Base-by-base conservation (phyloP, 441 rosid species). In the Francoa sonchifolia region DNA sequence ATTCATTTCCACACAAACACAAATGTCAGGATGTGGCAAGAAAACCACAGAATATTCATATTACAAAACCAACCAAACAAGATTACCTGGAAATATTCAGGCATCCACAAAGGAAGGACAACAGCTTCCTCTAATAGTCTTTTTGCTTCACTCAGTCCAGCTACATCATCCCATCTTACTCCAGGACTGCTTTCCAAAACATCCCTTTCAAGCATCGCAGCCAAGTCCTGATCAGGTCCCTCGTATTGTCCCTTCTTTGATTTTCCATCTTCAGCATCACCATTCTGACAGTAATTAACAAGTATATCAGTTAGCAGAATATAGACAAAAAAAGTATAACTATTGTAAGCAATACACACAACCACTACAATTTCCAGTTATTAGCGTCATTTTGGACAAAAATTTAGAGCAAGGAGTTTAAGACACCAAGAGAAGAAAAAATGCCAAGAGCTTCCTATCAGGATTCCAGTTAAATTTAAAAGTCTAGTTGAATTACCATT, bases 101-200 rank as follows among this genome's bases (percentile, higher is more conserved):
- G 95, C 96, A 90, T 90, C 99, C 96, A 90, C 55, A 90, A 52
- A 53, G 99, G 96, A 77, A 90, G 99, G 35, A 90, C 99, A 56
- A 90, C 96, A 38, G 99, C 99, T 65, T 90, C 96, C 73, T 90
- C 99, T 45, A 86, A 71, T 59, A 86, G 92, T 51, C 99, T 70
- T 68, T 90, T 90, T 39, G 99, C 99, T 72, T 90, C 99, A 44
- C 76, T 73, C 73, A 90, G 74, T 46, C 99, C 99, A 19, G 96
- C 99, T 58, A 90, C 99, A 61, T 90, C 99, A 54, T 86, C 99
- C 99, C 99, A 90, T 63, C 77, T 77, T 40, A 86, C 96, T 45
- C 99, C 95, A 38, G 99, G 99, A 44, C 63, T 78, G 46, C 90
- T 73, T 71, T 90, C 99, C 72, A 90, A 57, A 54, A 90, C 96